Evolutionary conservation across 1,284 basidiomycete genomes (phyloP), one percentile per base, ranked within the genome.

Genomic region (Microbotryomycetes sp.): DNA sequence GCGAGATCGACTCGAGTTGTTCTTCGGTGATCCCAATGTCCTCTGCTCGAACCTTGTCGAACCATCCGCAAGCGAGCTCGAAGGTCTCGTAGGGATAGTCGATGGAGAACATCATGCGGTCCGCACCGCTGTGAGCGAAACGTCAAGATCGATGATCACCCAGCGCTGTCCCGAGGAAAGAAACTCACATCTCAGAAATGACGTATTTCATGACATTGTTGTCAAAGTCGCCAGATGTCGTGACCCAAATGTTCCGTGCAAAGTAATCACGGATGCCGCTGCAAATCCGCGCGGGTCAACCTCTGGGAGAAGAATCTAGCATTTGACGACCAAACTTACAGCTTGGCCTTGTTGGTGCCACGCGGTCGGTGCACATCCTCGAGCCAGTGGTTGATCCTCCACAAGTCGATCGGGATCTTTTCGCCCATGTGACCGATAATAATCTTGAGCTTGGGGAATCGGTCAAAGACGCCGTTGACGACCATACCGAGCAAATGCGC

Each of bases 391-490:
- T 74, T 70, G 68, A 73, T 73, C 27, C 73, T 64, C 73, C 72
- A 73, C 53, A 74, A 64, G 61, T 74, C 73, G 27, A 73, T 72
- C 9, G 72, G 72, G 46, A 74, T 71, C 63, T 74, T 73, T 65
- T 74, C 73, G 65, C 73, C 73, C 16, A 74, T 70, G 67, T 74
- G 73, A 30, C 73, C 73, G n/a, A 75, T 71, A 45, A 75, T 75
- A 58, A 75, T 69, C 66, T 73, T 72, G 63, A 75, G 73, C 69
- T 75, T 75, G 18, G 73, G 74, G 66, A 73, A 71, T 24, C 74
- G 71, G 70, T 75, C 74, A 31, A 75, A 75, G 21, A 75, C 74
- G 45, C 74, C 74, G 64, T 75, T 75, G 66, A 71, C 68, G 52
- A 75, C 72, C 71, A 75, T 71, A 29, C 72, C 73, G 54, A 74